phyloP scores from a whole-genome alignment of 73 alveolate genomes.

The Durusdinium trenchii region DNA sequence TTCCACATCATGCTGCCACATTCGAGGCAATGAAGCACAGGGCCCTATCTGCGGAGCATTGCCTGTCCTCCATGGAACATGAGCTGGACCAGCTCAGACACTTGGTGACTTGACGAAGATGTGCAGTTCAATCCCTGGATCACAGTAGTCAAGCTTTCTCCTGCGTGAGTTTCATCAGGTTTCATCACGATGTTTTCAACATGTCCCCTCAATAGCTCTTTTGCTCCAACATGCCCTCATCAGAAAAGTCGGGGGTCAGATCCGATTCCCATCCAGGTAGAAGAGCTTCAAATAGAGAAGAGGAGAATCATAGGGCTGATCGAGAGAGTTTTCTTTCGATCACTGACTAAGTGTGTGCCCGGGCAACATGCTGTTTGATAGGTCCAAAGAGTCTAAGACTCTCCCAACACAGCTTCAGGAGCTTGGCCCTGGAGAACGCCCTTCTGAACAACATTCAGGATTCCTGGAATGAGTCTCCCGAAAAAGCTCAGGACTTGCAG shows the following conservation, averaged over 20 bases:
- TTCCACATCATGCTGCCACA: not conserved
- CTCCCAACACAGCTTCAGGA: not conserved
- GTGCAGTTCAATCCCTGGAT: too few relatives aligned
- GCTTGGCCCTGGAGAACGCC: slow-evolving; percentile 9
- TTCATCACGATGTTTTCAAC: not conserved
- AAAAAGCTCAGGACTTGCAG: not conserved
- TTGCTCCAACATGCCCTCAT: too few relatives aligned
- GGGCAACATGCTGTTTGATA: not conserved
- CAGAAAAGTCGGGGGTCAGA: too few relatives aligned
- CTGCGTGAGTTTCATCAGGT: not conserved
- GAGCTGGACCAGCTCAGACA: slow-evolving; percentile 30
- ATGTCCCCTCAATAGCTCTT: not conserved
- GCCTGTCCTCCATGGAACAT: not conserved
- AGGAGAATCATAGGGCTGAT: not conserved
- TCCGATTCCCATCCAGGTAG: not conserved
- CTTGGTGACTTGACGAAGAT: not conserved
- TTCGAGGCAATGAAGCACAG: slow-evolving; percentile 57
- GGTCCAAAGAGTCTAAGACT: not conserved
- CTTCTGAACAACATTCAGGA: not conserved
- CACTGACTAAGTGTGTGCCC: not conserved
- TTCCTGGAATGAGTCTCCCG: not conserved
- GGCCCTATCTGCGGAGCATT: slow-evolving; percentile 39
- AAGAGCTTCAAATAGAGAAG: slow-evolving; percentile 28
- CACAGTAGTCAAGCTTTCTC: too few relatives aligned
- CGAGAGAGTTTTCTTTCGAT: not conserved